Evolutionary conservation across 1,284 basidiomycete species (phyloP).

Genomic region (Sparassis latifolia): DNA sequence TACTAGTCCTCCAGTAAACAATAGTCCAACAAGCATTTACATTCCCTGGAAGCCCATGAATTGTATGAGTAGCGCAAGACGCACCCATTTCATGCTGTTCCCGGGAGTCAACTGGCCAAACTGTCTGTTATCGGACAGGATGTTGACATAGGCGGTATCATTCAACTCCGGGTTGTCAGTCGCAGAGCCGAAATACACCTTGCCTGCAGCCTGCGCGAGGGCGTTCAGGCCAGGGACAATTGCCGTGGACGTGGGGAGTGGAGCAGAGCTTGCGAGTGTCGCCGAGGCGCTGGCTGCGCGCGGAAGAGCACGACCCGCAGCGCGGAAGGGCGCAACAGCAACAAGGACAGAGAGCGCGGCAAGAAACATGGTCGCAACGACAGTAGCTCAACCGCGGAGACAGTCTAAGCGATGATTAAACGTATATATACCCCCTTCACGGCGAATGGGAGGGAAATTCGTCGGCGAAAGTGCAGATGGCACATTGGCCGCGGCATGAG

Average conservation of each 20-base stretch:
- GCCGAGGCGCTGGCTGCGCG: slow-evolving; percentile 3
- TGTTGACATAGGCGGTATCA: slow-evolving; percentile 36
- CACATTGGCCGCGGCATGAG: too few relatives aligned
- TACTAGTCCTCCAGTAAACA: slow-evolving; percentile 26
- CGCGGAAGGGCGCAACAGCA: neutral
- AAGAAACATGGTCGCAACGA: too few relatives aligned
- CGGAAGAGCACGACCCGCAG: neutral
- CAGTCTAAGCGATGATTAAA: too few relatives aligned
- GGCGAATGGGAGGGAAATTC: too few relatives aligned
- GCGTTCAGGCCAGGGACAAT: slow-evolving; percentile 28
- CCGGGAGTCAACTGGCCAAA: slow-evolving; percentile 48
- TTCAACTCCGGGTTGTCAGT: slow-evolving; percentile 50
- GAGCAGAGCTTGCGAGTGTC: slow-evolving; percentile 10
- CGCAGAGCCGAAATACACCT: slow-evolving; percentile 55
- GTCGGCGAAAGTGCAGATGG: too few relatives aligned
- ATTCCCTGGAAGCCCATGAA: too few relatives aligned
- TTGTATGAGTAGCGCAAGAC: too few relatives aligned
- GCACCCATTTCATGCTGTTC: slow-evolving; percentile 54
- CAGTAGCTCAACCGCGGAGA: too few relatives aligned
- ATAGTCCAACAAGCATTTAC: too few relatives aligned
- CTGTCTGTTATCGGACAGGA: slow-evolving; percentile 35
- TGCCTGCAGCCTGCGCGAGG: slow-evolving; percentile 41
- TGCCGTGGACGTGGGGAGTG: slow-evolving; percentile 18
- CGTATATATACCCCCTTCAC: too few relatives aligned
- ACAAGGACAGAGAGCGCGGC: neutral